Percentiles rank a stretch among this genome's conserved stretches.
Evolutionary conservation across 257 asterid species (phyloP).

Genomic region (Craterostigma plantagineum): DNA sequence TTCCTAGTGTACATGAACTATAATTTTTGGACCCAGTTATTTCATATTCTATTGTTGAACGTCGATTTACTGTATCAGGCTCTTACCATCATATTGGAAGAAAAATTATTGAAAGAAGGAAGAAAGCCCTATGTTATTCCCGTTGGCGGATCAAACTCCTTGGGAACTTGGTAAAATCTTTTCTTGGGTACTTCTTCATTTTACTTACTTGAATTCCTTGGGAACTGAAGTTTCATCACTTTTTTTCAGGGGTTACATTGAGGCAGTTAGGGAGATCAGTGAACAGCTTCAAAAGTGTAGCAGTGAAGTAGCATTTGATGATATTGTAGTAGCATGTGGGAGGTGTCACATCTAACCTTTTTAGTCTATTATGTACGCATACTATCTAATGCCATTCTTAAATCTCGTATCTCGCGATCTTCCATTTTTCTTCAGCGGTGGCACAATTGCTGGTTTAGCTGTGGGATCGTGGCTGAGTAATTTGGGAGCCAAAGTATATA

Average conservation of each 20-base stretch:
- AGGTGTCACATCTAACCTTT: slow-evolving; percentile 18
- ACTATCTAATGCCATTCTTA: not conserved
- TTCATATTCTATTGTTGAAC: no score
- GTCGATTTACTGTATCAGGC: slow-evolving; percentile 45
- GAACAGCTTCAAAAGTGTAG: slow-evolving; percentile 32
- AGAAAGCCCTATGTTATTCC: slow-evolving; percentile 87
- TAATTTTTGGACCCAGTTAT: no score
- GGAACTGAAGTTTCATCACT: not conserved
- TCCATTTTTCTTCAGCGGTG: slow-evolving; percentile 48
- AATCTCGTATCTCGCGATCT: slow-evolving; percentile 6
- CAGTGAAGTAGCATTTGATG: slow-evolving; percentile 31
- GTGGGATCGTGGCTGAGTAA: slow-evolving; percentile 60
- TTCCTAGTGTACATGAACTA: no score
- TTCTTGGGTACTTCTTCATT: not conserved
- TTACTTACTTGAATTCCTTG: not conserved
- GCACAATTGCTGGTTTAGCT: slow-evolving; percentile 85
- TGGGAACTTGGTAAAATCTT: slow-evolving; percentile 66
- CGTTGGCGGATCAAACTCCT: slow-evolving; percentile 86
- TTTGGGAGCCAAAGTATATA: slow-evolving; percentile 59
- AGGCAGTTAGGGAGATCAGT: slow-evolving; percentile 67
- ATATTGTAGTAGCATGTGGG: slow-evolving; percentile 89
- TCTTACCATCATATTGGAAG: slow-evolving; percentile 52
- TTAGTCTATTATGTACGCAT: no score
- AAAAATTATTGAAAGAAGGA: slow-evolving; percentile 60
- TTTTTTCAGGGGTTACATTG: not conserved